Base-by-base conservation (phyloP, 257 asterid species). In the Primulina tabacum region DNA sequence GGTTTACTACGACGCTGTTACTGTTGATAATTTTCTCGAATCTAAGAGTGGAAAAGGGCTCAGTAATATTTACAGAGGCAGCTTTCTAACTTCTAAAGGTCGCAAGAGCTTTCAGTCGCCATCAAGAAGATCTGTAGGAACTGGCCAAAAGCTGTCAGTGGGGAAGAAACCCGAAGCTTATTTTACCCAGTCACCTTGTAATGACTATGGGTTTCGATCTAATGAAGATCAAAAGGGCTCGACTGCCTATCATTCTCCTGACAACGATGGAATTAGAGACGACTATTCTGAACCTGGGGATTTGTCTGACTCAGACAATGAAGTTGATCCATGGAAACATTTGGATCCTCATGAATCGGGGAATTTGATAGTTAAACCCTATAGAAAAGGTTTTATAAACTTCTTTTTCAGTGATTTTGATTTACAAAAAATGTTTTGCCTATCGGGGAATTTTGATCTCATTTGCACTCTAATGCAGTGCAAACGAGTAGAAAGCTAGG, bases 331-430 rank as follows among this genome's bases (percentile, higher is more conserved):
- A 16, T 93, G 97, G 99, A 86, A 86, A 72, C 97, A 96, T 79
- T 79, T 93, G 79, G 85, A 93, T 83, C 97, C 99, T 37, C 96
- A 93, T 79, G 97, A 80, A 72, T 86, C 89, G 26, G 99, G 99
- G 79, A 86, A 69, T 83, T 81, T 93, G 85, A 88, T 82, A 89
- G 84, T 89, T 21, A 90, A 82, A 69, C 95, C 96, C 47, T 88
- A 78, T 60, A 90, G 74, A 73, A 90, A 70, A 84, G 94, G 99
- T 89, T 53, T 38, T 30, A 57, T 32, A 66, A 70, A 18, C 14
- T 33, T 71, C 68, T 62, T 28, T 21, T n/a, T n/a, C n/a, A n/a
- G n/a, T n/a, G 21, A 63, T 64, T 72, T 62, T 65, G 65, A 32
- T 80, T 67, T 37, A 34, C 43, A 12, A 50, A 33, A 37, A 73